Evolutionary conservation across 495 filamentous ascomycete genomes (phyloP).

Genomic region (Lepidopterella palustris): DNA sequence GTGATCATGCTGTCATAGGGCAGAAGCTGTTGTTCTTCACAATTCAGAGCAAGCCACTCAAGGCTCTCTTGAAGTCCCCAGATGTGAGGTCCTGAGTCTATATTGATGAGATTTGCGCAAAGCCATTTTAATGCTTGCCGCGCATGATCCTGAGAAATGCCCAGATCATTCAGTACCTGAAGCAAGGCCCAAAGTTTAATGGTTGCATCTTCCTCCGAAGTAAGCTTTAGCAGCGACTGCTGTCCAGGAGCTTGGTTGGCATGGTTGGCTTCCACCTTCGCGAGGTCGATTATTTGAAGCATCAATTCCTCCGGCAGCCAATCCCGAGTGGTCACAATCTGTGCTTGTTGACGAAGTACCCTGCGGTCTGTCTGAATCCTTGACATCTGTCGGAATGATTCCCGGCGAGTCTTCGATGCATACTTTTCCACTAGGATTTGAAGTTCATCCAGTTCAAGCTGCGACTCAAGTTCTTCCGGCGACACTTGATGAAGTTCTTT

Average conservation of each 20-base stretch:
- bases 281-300: slow-evolving; percentile 61
- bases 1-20: slow-evolving; percentile 53
- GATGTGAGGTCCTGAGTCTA: slow-evolving; percentile 48
- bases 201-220: slow-evolving; percentile 61
- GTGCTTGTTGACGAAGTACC: slow-evolving; percentile 66
- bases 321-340: slow-evolving; percentile 59
- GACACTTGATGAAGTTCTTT: slow-evolving; percentile 47
- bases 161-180: slow-evolving; percentile 57
- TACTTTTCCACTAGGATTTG: slow-evolving; percentile 78
- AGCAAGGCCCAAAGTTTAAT: slow-evolving; percentile 75
- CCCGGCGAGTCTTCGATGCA: slow-evolving; percentile 50
- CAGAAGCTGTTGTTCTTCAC: slow-evolving; percentile 58
- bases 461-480: slow-evolving; percentile 77
- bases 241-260: slow-evolving; percentile 31
- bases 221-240: slow-evolving; percentile 32
- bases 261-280: slow-evolving; percentile 38
- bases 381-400: slow-evolving; percentile 55
- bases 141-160: slow-evolving; percentile 58
- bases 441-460: slow-evolving; percentile 74
- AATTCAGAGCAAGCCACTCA: slow-evolving; percentile 76
- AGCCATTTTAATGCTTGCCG: slow-evolving; percentile 60
- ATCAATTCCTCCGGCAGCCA: slow-evolving; percentile 79
- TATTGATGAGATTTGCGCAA: slow-evolving; percentile 34
- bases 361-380: slow-evolving; percentile 75
- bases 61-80: slow-evolving; percentile 85